Evolutionary conservation across 495 filamentous ascomycete genomes (phyloP).

Genomic region (Rhizodiscina lignyota): DNA sequence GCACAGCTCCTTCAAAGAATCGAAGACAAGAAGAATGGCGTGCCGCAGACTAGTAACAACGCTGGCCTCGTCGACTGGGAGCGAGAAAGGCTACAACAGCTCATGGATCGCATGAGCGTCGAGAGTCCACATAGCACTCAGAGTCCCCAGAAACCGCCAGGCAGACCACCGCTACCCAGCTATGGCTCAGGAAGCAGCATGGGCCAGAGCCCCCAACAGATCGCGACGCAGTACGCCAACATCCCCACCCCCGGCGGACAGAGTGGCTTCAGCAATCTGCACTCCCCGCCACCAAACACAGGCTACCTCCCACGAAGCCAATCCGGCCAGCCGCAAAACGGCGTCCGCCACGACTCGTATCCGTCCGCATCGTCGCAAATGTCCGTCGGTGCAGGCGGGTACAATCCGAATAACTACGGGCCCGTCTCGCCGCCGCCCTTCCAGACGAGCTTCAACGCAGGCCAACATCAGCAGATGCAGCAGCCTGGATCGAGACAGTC

Average conservation of each 20-base stretch:
- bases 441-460: constrained; percentile 6
- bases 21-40: constrained; percentile 62
- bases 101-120: constrained; percentile 73
- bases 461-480: constrained; percentile 1
- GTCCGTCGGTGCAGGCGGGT: constrained; percentile 16
- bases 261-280: too few relatives aligned
- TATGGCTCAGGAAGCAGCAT: constrained; percentile 11
- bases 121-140: constrained; percentile 48
- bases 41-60: constrained; percentile 44
- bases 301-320: constrained; percentile 7
- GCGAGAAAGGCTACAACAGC: constrained; percentile 62
- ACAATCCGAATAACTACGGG: constrained; percentile 23
- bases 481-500: constrained; percentile 10
- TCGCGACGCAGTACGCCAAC: constrained; percentile 11
- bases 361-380: constrained; percentile 8
- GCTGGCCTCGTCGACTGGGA: constrained; percentile 68
- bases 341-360: constrained; percentile 24
- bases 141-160: constrained; percentile 23
- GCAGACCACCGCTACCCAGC: too few relatives aligned
- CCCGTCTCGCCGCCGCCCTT: constrained; percentile 21
- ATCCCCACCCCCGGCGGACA: neutral
- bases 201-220: constrained; percentile 16
- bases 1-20: constrained; percentile 78
- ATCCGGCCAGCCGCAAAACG: too few relatives aligned
- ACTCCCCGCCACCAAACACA: constrained; percentile 3